Conservation (phyloP, 1,284 basidiomycete species). For the Calocybe gambosa region DNA sequence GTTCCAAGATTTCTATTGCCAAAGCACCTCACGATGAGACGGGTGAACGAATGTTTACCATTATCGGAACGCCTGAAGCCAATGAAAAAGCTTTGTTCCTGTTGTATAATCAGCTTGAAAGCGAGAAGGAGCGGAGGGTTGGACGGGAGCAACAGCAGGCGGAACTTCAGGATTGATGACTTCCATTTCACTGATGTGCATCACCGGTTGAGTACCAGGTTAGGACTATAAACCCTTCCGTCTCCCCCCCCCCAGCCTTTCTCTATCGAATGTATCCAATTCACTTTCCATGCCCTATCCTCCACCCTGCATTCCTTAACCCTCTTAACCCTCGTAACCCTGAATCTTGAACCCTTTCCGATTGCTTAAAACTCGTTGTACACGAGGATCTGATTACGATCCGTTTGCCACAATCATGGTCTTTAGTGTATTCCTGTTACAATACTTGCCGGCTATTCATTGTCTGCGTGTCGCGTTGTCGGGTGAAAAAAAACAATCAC, state of each 20-base stretch:
- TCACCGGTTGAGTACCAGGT: neutral
- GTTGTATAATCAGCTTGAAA: conserved; percentile 95
- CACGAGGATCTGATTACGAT: conserved; percentile 11
- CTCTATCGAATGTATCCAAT: conserved; percentile 3
- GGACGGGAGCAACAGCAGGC: conserved; percentile 69
- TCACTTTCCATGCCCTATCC: conserved; percentile 6
- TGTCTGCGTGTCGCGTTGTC: conserved; percentile 14
- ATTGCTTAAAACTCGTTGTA: conserved; percentile 10
- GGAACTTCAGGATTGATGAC: conserved; percentile 42
- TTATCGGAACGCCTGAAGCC: conserved; percentile 92
- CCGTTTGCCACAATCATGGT: conserved; percentile 7
- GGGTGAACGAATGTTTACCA: conserved; percentile 99
- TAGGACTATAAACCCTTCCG: neutral
- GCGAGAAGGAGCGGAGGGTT: conserved; percentile 89
- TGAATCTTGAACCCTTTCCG: conserved; percentile 13
- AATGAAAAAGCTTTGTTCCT: conserved; percentile 97
- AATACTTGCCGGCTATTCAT: conserved; percentile 14
- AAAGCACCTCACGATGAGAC: conserved; percentile 98
- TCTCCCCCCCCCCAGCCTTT: neutral
- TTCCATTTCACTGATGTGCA: conserved; percentile 4
- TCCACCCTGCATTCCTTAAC: conserved; percentile 4
- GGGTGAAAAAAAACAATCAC: conserved; percentile 12
- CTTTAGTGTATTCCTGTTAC: conserved; percentile 14
- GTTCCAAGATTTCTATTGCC: conserved; percentile 96
- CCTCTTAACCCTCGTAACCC: conserved; percentile 8